These are phyloP conservation scores for Danielia reshetovae DNA, from an alignment of 805 yeast species.

Conservation along the genomic window DNA sequence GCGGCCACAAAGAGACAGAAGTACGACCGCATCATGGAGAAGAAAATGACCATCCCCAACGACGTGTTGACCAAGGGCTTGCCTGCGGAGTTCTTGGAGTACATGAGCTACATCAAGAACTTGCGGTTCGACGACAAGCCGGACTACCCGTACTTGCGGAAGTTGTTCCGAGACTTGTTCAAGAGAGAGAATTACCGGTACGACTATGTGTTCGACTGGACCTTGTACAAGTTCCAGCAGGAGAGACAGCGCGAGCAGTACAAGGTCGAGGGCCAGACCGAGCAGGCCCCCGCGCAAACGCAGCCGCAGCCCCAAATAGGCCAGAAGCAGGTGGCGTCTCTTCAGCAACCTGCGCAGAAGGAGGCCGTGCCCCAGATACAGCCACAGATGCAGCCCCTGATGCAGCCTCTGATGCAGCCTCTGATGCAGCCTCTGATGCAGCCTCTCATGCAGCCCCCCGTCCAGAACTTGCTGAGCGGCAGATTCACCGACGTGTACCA, in stretches of 20 bases:
- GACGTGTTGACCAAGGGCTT: slow-evolving; percentile 50
- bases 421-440: slow-evolving; percentile 7
- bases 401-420: slow-evolving; percentile 4
- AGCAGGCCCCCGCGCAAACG: slow-evolving; percentile 5
- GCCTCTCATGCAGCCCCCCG: not conserved
- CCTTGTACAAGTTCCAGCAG: slow-evolving; percentile 71
- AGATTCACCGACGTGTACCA: slow-evolving; percentile 5
- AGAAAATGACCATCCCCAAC: slow-evolving; percentile 20
- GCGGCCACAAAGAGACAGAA: slow-evolving; percentile 21
- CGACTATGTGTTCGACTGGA: slow-evolving; percentile 97
- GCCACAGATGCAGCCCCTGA: slow-evolving; percentile 1
- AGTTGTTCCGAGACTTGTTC: slow-evolving; percentile 84
- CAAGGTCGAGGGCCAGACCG: slow-evolving; percentile 23
- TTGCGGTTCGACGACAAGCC: slow-evolving; percentile 95
- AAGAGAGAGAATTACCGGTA: slow-evolving; percentile 84
- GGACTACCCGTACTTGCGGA: slow-evolving; percentile 84
- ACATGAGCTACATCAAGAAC: slow-evolving; percentile 83
- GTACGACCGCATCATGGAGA: slow-evolving; percentile 22
- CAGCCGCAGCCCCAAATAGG: slow-evolving; percentile 6
- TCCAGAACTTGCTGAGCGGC: slow-evolving; percentile 1
- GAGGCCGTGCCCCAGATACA: slow-evolving; percentile 5
- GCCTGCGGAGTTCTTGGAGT: slow-evolving; percentile 85
- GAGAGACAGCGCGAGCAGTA: slow-evolving; percentile 50
- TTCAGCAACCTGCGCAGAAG: slow-evolving; percentile 5
- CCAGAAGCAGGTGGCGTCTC: slow-evolving; percentile 6